Percentiles rank a stretch among this genome's conserved stretches.
phyloP scores from a whole-genome alignment of 176 grass and related monocot species.

The Carex myosuroides region DNA sequence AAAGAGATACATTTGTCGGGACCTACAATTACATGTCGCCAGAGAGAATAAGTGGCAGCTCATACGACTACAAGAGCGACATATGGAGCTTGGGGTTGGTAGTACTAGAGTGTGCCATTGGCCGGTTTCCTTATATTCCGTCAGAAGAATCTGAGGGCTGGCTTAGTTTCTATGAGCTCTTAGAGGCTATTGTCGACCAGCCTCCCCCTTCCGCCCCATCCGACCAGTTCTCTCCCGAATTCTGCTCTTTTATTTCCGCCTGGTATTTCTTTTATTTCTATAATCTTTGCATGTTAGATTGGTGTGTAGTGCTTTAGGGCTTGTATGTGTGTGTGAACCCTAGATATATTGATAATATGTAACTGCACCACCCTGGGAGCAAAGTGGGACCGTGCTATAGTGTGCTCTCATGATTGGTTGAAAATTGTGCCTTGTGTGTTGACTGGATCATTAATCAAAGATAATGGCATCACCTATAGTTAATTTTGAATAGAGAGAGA shows the following conservation, averaged over 20 bases:
- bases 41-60: constrained; percentile 86
- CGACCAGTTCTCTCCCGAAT: constrained; percentile 94
- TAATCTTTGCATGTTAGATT: neutral
- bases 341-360: neutral
- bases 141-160: constrained; percentile 64
- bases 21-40: constrained; percentile 97
- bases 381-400: neutral
- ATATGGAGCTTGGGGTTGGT: constrained; percentile 96
- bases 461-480: neutral
- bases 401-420: neutral
- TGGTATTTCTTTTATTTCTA: constrained; percentile 39
- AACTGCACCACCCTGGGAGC: neutral
- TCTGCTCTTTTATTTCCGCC: constrained; percentile 82
- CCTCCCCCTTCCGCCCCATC: constrained; percentile 77
- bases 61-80: constrained; percentile 96
- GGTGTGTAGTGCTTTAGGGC: neutral
- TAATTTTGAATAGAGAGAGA: neutral
- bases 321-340: neutral
- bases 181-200: constrained; percentile 95
- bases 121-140: constrained; percentile 80
- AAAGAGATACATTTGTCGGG: constrained; percentile 93
- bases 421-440: neutral
- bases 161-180: constrained; percentile 88
- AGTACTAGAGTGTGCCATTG: constrained; percentile 91
- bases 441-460: neutral